Evolutionary conservation across 805 yeast species (phyloP).

Genomic region (Saccharomycopsis sp.): DNA sequence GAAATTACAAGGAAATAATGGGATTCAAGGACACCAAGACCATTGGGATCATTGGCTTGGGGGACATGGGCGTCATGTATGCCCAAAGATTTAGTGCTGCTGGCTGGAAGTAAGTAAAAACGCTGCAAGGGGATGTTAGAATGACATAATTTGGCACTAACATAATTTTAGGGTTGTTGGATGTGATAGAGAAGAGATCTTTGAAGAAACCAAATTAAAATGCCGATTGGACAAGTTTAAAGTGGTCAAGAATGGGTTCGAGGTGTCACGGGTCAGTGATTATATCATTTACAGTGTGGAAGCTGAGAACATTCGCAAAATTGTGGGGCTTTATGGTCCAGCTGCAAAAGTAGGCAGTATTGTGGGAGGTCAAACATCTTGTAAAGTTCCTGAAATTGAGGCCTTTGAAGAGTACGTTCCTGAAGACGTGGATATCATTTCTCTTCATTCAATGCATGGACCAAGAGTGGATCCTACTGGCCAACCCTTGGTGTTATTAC

Average conservation of each 20-base stretch:
- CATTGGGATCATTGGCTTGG: slow-evolving; percentile 90
- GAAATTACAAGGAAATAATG: too few relatives aligned
- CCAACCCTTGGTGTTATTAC: slow-evolving; percentile 83
- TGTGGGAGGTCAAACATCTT: slow-evolving; percentile 98
- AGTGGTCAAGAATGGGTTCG: slow-evolving; percentile 69
- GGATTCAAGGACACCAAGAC: slow-evolving; percentile 32
- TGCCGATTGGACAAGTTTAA: slow-evolving; percentile 36
- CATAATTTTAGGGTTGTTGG: slow-evolving; percentile 48
- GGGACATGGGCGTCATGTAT: slow-evolving; percentile 92
- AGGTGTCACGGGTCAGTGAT: slow-evolving; percentile 72
- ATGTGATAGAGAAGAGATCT: slow-evolving; percentile 70
- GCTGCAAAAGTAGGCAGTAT: slow-evolving; percentile 80
- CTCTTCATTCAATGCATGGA: slow-evolving; percentile 91
- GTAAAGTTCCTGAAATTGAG: slow-evolving; percentile 80
- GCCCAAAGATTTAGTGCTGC: slow-evolving; percentile 68
- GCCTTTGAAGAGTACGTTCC: slow-evolving; percentile 79
- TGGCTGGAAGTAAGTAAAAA: slow-evolving; percentile 52
- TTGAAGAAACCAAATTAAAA: slow-evolving; percentile 32
- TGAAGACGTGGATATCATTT: slow-evolving; percentile 66
- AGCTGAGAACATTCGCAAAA: slow-evolving; percentile 69
- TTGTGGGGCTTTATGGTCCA: slow-evolving; percentile 73
- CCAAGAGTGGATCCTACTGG: slow-evolving; percentile 84
- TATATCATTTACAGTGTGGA: slow-evolving; percentile 87
- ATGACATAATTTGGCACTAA: neutral
- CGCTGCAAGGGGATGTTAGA: neutral